Evolutionary conservation across 345 rosid species (phyloP).

Genomic region (Aquilaria malaccensis): DNA sequence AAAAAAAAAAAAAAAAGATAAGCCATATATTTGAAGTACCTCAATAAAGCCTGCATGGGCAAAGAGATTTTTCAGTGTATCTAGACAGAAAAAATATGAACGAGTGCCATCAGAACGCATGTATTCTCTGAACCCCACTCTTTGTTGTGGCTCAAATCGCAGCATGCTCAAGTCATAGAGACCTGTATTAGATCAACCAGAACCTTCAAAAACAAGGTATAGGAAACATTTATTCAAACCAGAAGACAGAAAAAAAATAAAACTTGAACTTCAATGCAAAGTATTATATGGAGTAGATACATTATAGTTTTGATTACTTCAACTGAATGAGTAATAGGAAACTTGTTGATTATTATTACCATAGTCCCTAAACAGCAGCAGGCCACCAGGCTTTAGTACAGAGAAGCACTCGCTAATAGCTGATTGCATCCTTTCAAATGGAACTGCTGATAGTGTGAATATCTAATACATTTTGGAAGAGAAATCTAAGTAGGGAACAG

Average conservation of each 20-base stretch:
- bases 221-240: background rate
- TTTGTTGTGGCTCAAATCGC: constrained; percentile 62
- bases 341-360: constrained; percentile 38
- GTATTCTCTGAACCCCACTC: constrained; percentile 75
- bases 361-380: constrained; percentile 78
- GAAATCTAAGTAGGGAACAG: background rate
- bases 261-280: background rate
- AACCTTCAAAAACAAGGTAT: constrained; percentile 11
- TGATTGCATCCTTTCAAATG: constrained; percentile 51
- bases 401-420: constrained; percentile 56
- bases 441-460: constrained; percentile 86
- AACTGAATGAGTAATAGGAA: background rate
- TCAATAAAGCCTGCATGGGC: constrained; percentile 60
- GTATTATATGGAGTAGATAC: background rate
- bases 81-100: constrained; percentile 78
- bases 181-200: constrained; percentile 39
- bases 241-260: background rate
- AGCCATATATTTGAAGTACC: constrained; percentile 29
- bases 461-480: constrained; percentile 35
- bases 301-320: background rate
- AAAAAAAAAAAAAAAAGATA: background rate
- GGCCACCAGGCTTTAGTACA: constrained; percentile 75
- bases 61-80: constrained; percentile 54
- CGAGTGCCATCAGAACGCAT: constrained; percentile 74
- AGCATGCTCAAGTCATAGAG: constrained; percentile 95